phyloP scores from a whole-genome alignment of 2,329 filamentous ascomycete species.

The Passalora sequoiae region DNA sequence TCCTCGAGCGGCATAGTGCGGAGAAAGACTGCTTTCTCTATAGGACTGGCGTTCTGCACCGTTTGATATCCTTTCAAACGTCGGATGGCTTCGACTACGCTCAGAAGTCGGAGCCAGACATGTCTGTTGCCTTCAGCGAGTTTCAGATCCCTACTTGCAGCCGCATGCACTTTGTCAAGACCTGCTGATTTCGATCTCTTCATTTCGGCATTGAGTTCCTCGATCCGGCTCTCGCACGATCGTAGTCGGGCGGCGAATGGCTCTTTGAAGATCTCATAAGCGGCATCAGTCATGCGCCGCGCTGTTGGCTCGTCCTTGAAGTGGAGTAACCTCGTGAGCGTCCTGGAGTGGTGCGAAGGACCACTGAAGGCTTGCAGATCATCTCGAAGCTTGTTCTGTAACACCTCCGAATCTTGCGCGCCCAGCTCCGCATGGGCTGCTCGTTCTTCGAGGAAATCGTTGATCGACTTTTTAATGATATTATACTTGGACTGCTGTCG shows the following conservation, averaged over 20 bases:
- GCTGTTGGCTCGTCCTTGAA: constrained; percentile 8
- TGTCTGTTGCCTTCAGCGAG: not conserved
- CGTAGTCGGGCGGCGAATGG: constrained; percentile 1
- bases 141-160: not conserved
- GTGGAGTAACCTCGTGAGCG: constrained; percentile 15
- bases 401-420: not conserved
- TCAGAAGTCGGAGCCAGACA: not conserved
- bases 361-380: not conserved
- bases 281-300: not conserved
- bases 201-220: not conserved
- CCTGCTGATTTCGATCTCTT: not conserved
- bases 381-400: constrained; percentile 1
- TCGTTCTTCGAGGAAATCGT: constrained; percentile 12
- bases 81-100: constrained; percentile 1
- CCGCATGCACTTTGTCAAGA: not conserved
- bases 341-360: constrained; percentile 12
- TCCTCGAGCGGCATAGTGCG: not conserved
- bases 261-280: not conserved
- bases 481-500: constrained; percentile 14
- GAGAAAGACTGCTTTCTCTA: constrained; percentile 7
- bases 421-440: constrained; percentile 9
- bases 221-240: not conserved
- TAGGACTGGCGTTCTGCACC: constrained; percentile 3
- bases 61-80: constrained; percentile 6
- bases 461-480: constrained; percentile 10